phyloP scores from a whole-genome alignment of 2,329 filamentous ascomycete genomes.

The Ophiostoma ips region DNA sequence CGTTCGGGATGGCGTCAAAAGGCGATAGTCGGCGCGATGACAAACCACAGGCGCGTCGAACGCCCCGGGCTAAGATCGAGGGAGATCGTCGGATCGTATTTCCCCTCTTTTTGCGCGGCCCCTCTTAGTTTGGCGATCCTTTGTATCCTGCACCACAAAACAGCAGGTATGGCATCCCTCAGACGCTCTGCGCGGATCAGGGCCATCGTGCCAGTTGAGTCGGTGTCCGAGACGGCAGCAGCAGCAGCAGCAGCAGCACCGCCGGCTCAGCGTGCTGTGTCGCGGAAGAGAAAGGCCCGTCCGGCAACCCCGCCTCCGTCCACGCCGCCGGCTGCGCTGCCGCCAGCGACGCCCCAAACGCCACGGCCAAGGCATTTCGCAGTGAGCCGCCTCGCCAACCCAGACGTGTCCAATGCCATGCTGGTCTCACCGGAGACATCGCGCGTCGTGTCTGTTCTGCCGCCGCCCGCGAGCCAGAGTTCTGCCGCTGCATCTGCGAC shows the following conservation, averaged over 20 bases:
- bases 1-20: conserved; percentile 11
- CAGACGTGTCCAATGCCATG: conserved; percentile 52
- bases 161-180: conserved; percentile 9
- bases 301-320: conserved; percentile 12
- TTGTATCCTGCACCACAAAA: background rate
- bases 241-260: too few species aligned
- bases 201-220: background rate
- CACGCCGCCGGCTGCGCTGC: conserved; percentile 21
- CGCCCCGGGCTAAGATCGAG: too few species aligned
- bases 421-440: conserved; percentile 60
- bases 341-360: conserved; percentile 17
- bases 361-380: conserved; percentile 27
- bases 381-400: conserved; percentile 44
- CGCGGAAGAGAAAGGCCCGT: background rate
- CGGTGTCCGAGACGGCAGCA: background rate
- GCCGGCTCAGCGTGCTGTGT: background rate
- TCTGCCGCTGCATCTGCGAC: conserved; percentile 24
- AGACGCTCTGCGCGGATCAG: conserved; percentile 27
- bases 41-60: conserved; percentile 15
- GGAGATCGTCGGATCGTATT: background rate
- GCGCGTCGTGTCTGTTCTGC: conserved; percentile 35
- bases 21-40: conserved; percentile 12
- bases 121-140: too few species aligned
- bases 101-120: background rate
- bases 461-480: conserved; percentile 23